These are phyloP conservation scores for Coprinellus micaceus DNA, from an alignment of 768 basidiomycete species.

Conservation along the genomic window DNA sequence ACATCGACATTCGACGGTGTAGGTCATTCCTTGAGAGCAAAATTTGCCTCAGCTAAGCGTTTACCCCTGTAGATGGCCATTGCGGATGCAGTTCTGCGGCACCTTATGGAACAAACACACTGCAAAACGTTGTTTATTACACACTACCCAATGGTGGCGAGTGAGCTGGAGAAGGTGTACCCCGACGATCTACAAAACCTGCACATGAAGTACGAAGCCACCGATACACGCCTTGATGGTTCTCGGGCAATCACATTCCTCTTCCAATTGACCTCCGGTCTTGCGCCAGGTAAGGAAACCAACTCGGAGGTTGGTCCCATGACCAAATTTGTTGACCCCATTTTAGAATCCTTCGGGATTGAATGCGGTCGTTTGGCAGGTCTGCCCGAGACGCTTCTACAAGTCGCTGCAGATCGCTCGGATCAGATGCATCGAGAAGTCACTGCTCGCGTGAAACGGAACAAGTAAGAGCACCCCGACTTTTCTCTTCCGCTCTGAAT, in stretches of 20 bases:
- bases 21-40: constrained; percentile 17
- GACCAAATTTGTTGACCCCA: background rate
- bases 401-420: constrained; percentile 54
- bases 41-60: background rate
- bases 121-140: constrained; percentile 91
- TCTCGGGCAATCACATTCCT: constrained; percentile 82
- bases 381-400: constrained; percentile 67
- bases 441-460: constrained; percentile 44
- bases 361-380: constrained; percentile 90
- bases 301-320: background rate
- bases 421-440: constrained; percentile 52
- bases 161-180: constrained; percentile 56
- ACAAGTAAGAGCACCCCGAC: constrained; percentile 36
- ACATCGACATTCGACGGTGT: constrained; percentile 92
- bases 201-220: constrained; percentile 86
- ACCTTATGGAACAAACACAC: constrained; percentile 54
- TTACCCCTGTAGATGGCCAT: constrained; percentile 67
- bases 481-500: background rate
- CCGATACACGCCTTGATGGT: constrained; percentile 65
- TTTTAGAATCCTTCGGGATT: constrained; percentile 77
- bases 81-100: constrained; percentile 74
- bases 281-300: constrained; percentile 49
- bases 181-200: constrained; percentile 65
- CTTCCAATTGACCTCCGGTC: constrained; percentile 68
- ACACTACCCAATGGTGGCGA: constrained; percentile 86